These are phyloP conservation scores for Calycina marina DNA, from an alignment of 2,329 filamentous ascomycete genomes.

Conservation along the genomic window DNA sequence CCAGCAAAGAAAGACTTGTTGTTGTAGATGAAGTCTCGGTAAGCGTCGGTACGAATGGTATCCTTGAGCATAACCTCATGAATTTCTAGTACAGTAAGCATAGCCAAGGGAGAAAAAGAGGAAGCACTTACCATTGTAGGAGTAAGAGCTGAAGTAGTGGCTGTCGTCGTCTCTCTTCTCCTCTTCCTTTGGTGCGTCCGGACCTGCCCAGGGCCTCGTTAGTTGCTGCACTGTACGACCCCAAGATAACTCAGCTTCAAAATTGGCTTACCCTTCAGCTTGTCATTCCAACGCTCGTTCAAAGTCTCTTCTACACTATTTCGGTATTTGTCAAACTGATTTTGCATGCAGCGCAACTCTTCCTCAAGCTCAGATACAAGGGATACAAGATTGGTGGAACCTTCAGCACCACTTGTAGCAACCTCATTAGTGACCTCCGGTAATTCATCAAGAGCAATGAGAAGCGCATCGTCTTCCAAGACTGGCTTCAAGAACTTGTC, in stretches of 20 bases:
- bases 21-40: conserved; percentile 87
- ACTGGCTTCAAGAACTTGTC: conserved; percentile 75
- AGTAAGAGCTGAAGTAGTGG: conserved; percentile 50
- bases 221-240: no score
- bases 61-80: conserved; percentile 96
- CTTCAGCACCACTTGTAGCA: conserved; percentile 10
- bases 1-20: conserved; percentile 78
- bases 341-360: conserved; percentile 24
- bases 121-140: conserved; percentile 41
- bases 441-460: conserved; percentile 78
- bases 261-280: conserved; percentile 26
- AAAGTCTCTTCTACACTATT: conserved; percentile 26
- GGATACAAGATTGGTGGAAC: conserved; percentile 11
- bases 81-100: conserved; percentile 45
- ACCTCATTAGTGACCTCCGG: conserved; percentile 24
- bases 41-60: conserved; percentile 72
- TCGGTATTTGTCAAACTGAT: conserved; percentile 27
- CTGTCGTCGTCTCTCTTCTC: conserved; percentile 36
- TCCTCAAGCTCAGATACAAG: conserved; percentile 26
- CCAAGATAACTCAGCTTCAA: no score
- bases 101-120: conserved; percentile 1
- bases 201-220: no score
- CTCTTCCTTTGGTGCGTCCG: conserved; percentile 23
- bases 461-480: conserved; percentile 75
- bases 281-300: conserved; percentile 25